Evolutionary conservation across 2,329 filamentous ascomycete genomes (phyloP).

Genomic region (Amylocarpus encephaloides): DNA sequence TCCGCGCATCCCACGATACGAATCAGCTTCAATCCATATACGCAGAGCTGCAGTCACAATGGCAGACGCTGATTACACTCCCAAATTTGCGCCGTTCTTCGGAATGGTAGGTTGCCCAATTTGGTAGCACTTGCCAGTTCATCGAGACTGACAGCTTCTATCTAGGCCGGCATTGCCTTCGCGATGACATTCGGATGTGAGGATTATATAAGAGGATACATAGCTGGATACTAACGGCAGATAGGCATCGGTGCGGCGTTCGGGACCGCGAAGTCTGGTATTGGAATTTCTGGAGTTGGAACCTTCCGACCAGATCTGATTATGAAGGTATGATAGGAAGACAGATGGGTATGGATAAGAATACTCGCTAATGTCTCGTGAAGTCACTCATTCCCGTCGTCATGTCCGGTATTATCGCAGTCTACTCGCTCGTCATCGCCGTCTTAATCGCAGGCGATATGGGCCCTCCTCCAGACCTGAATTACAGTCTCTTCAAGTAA

Average conservation of each 20-base stretch:
- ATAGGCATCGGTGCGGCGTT: slow-evolving; percentile 82
- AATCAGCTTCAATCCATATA: slow-evolving; percentile 8
- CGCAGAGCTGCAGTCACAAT: slow-evolving; percentile 35
- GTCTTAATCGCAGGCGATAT: slow-evolving; percentile 80
- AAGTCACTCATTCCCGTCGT: slow-evolving; percentile 78
- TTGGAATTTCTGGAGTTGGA: slow-evolving; percentile 97
- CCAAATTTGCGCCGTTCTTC: slow-evolving; percentile 81
- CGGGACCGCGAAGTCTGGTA: slow-evolving; percentile 98
- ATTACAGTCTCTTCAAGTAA: slow-evolving; percentile 28
- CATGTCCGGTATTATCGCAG: slow-evolving; percentile 99
- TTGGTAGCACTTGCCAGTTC: slow-evolving; percentile 5
- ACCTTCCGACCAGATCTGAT: slow-evolving; percentile 96
- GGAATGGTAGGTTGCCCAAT: slow-evolving; percentile 63
- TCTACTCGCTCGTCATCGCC: slow-evolving; percentile 87
- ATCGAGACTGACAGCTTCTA: slow-evolving; percentile 23
- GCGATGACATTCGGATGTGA: slow-evolving; percentile 82
- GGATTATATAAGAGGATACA: slow-evolving; percentile 1
- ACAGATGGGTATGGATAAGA: neutral
- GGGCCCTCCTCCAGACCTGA: slow-evolving; percentile 65
- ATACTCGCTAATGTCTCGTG: neutral
- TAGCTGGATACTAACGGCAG: neutral
- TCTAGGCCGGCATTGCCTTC: slow-evolving; percentile 67
- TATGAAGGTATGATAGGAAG: slow-evolving; percentile 58
- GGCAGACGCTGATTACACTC: slow-evolving; percentile 55
- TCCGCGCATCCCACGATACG: slow-evolving; percentile 6